Base-by-base conservation (phyloP, 805 yeast genomes). In the Metschnikowia kunwiensis region DNA sequence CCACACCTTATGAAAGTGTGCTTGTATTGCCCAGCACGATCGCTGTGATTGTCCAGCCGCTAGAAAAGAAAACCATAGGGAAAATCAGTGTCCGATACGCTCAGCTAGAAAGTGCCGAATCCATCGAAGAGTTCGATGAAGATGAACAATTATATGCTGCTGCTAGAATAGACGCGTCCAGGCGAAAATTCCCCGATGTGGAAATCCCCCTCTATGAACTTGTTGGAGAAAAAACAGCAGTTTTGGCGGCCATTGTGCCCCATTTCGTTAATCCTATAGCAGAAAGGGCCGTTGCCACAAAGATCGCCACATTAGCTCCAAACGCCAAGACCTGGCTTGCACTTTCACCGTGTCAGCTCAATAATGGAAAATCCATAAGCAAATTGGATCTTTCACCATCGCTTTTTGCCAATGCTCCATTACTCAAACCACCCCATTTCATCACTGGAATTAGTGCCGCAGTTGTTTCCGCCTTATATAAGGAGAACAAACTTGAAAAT, bases 401-500 rank as follows among this genome's bases (percentile, higher is more conserved):
- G 12, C 32, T 32, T 8, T 43, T 45, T 22, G 24, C 42, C 16
- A 28, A 33, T 5, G 49, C 44, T 35, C 68, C 56, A 16, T 44
- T 47, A 7, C 56, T 81, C 36, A 59, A 53, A 14, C 85, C 86
- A 1, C 87, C 86, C 0, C 82, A 76, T 53, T 73, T 74, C 35
- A 57, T 80, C 18, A 75, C 83, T 1, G 85, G 84, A 0, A 68
- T 75, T 16, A 47, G 71, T 7, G 85, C 78, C n/a, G 63, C 74
- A 1, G 42, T 65, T 4, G 51, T 56, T 13, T 65, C 68, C 3
- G 60, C 46, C 34, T 29, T 53, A 29, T 27, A 36, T 6, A 24
- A 33, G 10, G 9, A 16, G 14, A 26, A 14, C 4, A 24, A 32
- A 6, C 34, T 31, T 5, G 27, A 33, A 5, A 29, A 30, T 5